Conservation (phyloP, 2,329 filamentous ascomycete genomes). For the Scleromitrula shiraiana region DNA sequence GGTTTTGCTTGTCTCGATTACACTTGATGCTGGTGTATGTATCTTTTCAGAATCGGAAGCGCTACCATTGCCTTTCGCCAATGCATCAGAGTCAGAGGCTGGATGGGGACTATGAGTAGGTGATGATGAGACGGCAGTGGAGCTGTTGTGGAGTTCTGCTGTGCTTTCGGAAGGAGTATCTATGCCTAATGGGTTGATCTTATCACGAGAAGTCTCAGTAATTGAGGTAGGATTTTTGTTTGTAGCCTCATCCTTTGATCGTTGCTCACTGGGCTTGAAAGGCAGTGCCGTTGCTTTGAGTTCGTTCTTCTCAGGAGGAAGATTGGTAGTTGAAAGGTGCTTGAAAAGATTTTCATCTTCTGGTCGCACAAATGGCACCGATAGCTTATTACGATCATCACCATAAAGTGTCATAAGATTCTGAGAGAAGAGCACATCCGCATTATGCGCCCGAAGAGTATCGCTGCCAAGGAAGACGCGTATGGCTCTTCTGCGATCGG, state of each 20-base stretch:
- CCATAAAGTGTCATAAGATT: slow-evolving; percentile 84
- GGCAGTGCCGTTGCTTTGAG: slow-evolving; percentile 39
- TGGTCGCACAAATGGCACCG: slow-evolving; percentile 84
- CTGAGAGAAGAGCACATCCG: slow-evolving; percentile 85
- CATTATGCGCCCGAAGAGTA: slow-evolving; percentile 74
- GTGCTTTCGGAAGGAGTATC: slow-evolving; percentile 8
- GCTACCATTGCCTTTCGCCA: slow-evolving; percentile 11
- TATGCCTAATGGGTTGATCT: slow-evolving; percentile 9
- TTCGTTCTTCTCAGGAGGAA: slow-evolving; percentile 47
- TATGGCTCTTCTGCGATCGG: slow-evolving; percentile 53
- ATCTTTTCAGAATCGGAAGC: slow-evolving; percentile 17
- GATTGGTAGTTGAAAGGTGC: slow-evolving; percentile 57
- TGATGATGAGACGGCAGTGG: slow-evolving; percentile 12
- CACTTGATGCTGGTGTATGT: background rate
- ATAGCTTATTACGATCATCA: slow-evolving; percentile 77
- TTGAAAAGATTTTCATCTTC: slow-evolving; percentile 81
- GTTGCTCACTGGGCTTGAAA: slow-evolving; percentile 26
- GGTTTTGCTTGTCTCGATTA: slow-evolving; percentile 4
- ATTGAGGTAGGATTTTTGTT: slow-evolving; percentile 6
- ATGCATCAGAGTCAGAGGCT: slow-evolving; percentile 15
- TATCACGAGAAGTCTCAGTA: slow-evolving; percentile 8
- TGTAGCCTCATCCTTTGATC: slow-evolving; percentile 16
- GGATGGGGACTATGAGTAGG: slow-evolving; percentile 9
- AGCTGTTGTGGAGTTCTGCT: slow-evolving; percentile 16
- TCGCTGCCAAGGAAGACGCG: slow-evolving; percentile 89